Evolutionary conservation across 1,139 yeast species (phyloP), one percentile per base, ranked within the genome.

Genomic region (Blastobotrys buckinghamii): DNA sequence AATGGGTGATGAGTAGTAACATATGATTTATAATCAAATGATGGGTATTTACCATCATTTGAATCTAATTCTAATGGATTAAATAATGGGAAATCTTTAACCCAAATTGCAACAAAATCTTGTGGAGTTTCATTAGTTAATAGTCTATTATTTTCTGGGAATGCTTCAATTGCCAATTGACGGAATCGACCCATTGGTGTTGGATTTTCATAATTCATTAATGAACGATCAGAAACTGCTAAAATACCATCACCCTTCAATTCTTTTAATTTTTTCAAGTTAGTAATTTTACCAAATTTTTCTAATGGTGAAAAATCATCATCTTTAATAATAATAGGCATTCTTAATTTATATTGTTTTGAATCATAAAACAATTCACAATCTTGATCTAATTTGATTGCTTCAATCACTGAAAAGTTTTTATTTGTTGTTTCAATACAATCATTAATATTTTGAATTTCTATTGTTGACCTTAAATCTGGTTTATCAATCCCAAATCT

Each of bases 1-100:
- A 92, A 92, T 6, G 98, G 98, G 64, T 92, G 98, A 63, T 92
- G 98, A 0, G 97, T 90, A 0, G 97, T 78, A 45, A 77, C 81
- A 47, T 73, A 74, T 6, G 64, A 59, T 1, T 60, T 50, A 34
- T 59, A 63, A 57, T 80, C 76, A 61, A 86, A 90, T 1, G 50
- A 55, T 1, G 97, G 97, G 59, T 80, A 88, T 12, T 63, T 69
- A 6, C 51, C 55, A 10, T 61, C 68, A 24, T 38, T 17, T 29
- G 17, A 24, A 6, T 40, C 20, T 0, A 58, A 48, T 13, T 63
- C 62, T 0, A 61, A 54, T 0, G 97, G 97, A 49, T 82, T 83
- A 66, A 92, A 92, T 13, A 94, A 71, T 0, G 99, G 99, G 68
- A 92, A 92, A 51, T 88, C 86, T 12, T 79, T 80, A 6, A 94